These are phyloP conservation scores for Thalassiosira livingstoniorum DNA, from an alignment of 352 stramenopile genomes.

Conservation along the genomic window DNA sequence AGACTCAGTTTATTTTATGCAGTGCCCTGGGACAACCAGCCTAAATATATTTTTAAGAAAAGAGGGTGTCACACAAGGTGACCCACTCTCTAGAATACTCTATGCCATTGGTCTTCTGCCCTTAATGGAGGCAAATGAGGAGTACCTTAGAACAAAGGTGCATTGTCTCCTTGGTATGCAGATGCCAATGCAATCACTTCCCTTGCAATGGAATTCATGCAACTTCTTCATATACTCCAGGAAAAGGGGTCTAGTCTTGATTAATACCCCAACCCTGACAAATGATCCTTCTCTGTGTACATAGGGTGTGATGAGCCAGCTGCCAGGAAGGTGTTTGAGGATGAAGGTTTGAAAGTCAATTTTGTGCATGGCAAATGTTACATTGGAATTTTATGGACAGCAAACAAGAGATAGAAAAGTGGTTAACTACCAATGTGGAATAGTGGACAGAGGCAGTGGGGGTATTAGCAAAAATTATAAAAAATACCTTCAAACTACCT, in stretches of 20 bases:
- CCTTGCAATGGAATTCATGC: neutral
- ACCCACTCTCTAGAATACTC: slow-evolving; percentile 32
- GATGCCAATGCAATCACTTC: slow-evolving; percentile 28
- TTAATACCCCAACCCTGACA: slow-evolving; percentile 12
- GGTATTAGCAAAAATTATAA: neutral
- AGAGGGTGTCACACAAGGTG: slow-evolving; percentile 38
- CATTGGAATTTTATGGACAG: slow-evolving; percentile 36
- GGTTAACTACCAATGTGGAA: slow-evolving; percentile 16
- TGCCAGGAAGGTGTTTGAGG: neutral
- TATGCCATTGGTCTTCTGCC: slow-evolving; percentile 41
- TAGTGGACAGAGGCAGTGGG: slow-evolving; percentile 23
- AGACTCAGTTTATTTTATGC: neutral
- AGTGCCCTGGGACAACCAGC: neutral
- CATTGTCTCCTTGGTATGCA: slow-evolving; percentile 42
- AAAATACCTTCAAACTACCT: slow-evolving; percentile 51
- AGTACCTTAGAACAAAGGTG: neutral
- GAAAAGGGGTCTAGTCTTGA: slow-evolving; percentile 9
- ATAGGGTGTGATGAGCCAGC: slow-evolving; percentile 17
- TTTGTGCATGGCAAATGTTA: slow-evolving; percentile 25
- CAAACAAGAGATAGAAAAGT: slow-evolving; percentile 7
- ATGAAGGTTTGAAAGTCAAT: slow-evolving; percentile 5
- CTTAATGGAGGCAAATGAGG: slow-evolving; percentile 8
- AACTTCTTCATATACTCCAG: slow-evolving; percentile 5
- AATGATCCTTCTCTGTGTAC: slow-evolving; percentile 7
- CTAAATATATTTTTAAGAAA: slow-evolving; percentile 3